These are phyloP conservation scores for Trichoderma koningii DNA, from an alignment of 2,329 filamentous ascomycete genomes.

Conservation along the genomic window DNA sequence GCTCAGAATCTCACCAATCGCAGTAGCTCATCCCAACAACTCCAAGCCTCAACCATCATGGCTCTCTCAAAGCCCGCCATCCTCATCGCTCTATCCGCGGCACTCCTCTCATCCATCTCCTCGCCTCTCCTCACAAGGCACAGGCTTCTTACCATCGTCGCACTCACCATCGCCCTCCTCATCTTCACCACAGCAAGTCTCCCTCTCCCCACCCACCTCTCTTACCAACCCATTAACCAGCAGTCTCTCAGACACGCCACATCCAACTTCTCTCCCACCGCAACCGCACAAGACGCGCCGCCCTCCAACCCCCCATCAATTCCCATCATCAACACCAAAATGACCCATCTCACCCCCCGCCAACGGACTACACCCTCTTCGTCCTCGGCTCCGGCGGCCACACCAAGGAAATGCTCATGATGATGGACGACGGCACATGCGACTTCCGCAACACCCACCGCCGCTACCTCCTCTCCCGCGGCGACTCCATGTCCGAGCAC, in stretches of 20 bases:
- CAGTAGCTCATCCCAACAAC: too few species aligned
- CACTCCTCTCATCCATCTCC: background rate
- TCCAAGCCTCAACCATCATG: constrained; percentile 6
- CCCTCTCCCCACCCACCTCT: background rate
- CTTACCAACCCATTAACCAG: background rate
- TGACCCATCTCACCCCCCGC: constrained; percentile 17
- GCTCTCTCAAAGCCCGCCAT: background rate
- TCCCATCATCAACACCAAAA: background rate
- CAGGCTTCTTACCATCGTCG: constrained; percentile 28
- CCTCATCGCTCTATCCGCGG: constrained; percentile 3
- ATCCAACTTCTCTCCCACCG: constrained; percentile 35
- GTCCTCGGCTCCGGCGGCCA: constrained; percentile 93
- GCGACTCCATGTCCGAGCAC: constrained; percentile 67
- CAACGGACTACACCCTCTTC: constrained; percentile 63
- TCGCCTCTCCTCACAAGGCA: background rate
- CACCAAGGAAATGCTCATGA: constrained; percentile 89
- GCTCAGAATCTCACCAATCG: too few species aligned
- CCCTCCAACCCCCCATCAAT: background rate
- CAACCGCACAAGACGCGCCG: constrained; percentile 30
- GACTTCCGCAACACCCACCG: constrained; percentile 60
- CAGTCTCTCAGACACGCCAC: constrained; percentile 36
- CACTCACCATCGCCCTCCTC: constrained; percentile 31
- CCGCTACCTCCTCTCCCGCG: constrained; percentile 78
- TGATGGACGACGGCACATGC: constrained; percentile 65
- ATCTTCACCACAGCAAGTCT: constrained; percentile 39